Evolutionary conservation across 257 asterid species (phyloP).

Genomic region (Nicotiana obtusifolia): DNA sequence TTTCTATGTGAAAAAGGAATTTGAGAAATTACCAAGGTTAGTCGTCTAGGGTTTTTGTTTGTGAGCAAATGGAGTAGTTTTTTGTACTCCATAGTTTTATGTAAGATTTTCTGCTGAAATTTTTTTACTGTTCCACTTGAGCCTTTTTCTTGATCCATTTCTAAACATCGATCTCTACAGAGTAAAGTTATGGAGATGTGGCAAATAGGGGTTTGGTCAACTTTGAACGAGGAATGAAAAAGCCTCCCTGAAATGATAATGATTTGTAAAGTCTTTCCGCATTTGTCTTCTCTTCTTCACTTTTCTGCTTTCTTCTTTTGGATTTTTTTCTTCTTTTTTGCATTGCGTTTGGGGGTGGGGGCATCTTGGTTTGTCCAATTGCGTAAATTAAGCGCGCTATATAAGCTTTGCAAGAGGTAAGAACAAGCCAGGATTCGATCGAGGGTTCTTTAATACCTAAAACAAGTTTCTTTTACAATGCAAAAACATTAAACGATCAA

Average conservation of each 20-base stretch:
- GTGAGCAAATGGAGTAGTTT: not conserved
- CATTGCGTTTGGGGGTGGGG: not conserved
- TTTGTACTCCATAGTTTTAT: not conserved
- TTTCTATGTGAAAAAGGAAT: too few relatives aligned
- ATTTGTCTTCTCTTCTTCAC: not conserved
- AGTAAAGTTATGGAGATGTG: not conserved
- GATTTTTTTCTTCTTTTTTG: not conserved
- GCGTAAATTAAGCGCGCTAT: not conserved
- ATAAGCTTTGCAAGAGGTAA: not conserved
- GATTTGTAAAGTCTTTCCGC: not conserved
- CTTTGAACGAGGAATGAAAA: constrained; percentile 3
- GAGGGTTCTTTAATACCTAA: too few relatives aligned
- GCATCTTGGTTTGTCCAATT: not conserved
- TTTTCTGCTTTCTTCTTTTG: not conserved
- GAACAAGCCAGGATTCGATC: not conserved
- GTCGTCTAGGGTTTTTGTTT: constrained; percentile 2
- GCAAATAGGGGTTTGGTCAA: not conserved
- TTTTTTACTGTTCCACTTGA: not conserved
- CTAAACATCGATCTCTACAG: too few relatives aligned
- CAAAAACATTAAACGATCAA: too few relatives aligned
- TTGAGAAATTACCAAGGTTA: not conserved
- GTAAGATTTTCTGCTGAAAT: not conserved
- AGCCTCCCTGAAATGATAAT: not conserved
- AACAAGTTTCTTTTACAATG: too few relatives aligned
- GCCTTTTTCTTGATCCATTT: too few relatives aligned